A percentile compares a stretch with the other conserved stretches of the same genome.
phyloP scores from a whole-genome alignment of 805 yeast genomes.

The Saccharomycopsis sp. region DNA sequence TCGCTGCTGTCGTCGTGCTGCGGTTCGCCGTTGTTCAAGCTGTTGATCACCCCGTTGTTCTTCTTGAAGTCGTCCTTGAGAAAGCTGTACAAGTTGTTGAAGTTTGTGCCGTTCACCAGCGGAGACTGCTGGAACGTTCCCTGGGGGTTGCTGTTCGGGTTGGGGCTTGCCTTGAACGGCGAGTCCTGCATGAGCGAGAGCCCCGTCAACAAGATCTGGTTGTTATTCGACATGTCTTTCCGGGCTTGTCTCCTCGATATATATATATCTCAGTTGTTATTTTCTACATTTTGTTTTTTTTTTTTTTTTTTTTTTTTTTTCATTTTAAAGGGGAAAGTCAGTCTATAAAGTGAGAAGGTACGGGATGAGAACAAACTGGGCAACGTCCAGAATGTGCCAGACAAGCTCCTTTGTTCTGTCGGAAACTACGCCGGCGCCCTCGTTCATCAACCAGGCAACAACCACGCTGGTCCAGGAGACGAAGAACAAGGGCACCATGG shows the following conservation, averaged over 20 bases:
- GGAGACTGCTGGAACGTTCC: too few relatives aligned
- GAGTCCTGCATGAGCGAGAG: constrained; percentile 20
- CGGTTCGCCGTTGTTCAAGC: constrained; percentile 1
- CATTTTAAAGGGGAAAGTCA: too few relatives aligned
- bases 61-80: constrained; percentile 8
- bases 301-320: too few relatives aligned
- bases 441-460: constrained; percentile 11
- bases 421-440: constrained; percentile 7
- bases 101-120: constrained; percentile 6
- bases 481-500: constrained; percentile 5
- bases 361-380: constrained; percentile 15
- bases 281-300: too few relatives aligned
- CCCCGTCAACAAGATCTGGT: constrained; percentile 19
- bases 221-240: constrained; percentile 2
- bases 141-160: constrained; percentile 1
- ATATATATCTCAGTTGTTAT: too few relatives aligned
- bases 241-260: too few relatives aligned
- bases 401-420: constrained; percentile 10
- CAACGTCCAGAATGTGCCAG: constrained; percentile 14
- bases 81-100: constrained; percentile 6
- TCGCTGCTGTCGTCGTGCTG: constrained; percentile 4
- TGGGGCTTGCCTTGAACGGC: constrained; percentile 16
- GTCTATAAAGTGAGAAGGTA: too few relatives aligned
- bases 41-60: constrained; percentile 12
- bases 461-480: constrained; percentile 9